These are phyloP conservation scores for Colletotrichum kahawae DNA, from an alignment of 2,329 filamentous ascomycete genomes.

Conservation along the genomic window DNA sequence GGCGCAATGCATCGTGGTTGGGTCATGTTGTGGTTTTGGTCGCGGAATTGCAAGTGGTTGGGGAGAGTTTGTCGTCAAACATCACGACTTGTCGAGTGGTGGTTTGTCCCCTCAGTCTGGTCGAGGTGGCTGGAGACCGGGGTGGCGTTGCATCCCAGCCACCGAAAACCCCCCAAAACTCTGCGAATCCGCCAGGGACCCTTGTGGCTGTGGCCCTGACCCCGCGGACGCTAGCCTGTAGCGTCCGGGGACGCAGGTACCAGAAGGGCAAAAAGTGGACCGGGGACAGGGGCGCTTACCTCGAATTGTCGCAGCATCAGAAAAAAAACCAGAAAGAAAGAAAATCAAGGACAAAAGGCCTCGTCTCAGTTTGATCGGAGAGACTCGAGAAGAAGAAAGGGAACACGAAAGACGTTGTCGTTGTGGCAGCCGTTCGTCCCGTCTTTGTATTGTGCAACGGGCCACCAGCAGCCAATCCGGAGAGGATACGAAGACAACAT, in stretches of 20 bases:
- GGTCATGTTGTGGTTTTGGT: constrained; percentile 14
- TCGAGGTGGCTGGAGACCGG: constrained; percentile 5
- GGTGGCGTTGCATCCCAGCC: constrained; percentile 17
- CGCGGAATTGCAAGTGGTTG: constrained; percentile 12
- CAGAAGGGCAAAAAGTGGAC: not conserved
- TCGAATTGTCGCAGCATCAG: not conserved
- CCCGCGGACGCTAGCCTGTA: constrained; percentile 4
- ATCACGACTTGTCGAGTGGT: not conserved
- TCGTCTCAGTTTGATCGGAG: not conserved
- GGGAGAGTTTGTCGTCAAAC: not conserved
- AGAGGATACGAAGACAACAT: not conserved
- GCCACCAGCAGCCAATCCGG: not conserved
- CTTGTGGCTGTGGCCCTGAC: not conserved
- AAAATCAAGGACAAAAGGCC: not conserved
- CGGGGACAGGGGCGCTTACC: not conserved
- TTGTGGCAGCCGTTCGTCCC: not conserved
- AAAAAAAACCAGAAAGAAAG: not conserved
- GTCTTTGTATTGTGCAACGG: not conserved
- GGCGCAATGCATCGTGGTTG: not conserved
- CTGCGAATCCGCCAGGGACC: not conserved
- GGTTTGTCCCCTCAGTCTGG: not conserved
- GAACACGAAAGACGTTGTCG: not conserved
- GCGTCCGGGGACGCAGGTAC: constrained; percentile 16
- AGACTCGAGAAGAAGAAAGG: not conserved
- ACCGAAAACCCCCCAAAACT: not conserved